Percentiles rank a stretch among this genome's conserved stretches.
Evolutionary conservation across 2,329 filamentous ascomycete species (phyloP).

Genomic region (Arthroderma sp.): DNA sequence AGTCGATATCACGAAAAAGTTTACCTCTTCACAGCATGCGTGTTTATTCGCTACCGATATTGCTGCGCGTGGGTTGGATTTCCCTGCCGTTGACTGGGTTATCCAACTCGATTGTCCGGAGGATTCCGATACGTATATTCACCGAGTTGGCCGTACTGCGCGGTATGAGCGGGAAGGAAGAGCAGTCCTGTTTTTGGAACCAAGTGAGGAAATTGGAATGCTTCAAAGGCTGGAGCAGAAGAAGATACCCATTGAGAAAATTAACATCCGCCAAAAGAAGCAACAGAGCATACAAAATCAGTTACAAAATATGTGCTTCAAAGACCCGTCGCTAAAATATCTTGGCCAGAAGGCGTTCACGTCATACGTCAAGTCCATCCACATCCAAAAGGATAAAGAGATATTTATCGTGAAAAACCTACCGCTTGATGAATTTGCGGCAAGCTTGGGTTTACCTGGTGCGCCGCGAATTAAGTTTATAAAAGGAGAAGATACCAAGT

Average conservation of each 20-base stretch:
- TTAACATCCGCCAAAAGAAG: constrained; percentile 80
- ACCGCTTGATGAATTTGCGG: constrained; percentile 72
- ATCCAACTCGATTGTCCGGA: constrained; percentile 97
- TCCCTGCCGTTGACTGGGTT: constrained; percentile 94
- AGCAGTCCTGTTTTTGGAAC: constrained; percentile 82
- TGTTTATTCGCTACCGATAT: constrained; percentile 95
- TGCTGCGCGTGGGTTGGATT: constrained; percentile 84
- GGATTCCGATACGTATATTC: constrained; percentile 94
- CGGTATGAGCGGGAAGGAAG: constrained; percentile 77
- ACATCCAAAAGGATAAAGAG: constrained; percentile 82
- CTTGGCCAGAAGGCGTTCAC: constrained; percentile 92
- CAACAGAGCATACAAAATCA: constrained; percentile 74
- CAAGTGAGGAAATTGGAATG: constrained; percentile 89
- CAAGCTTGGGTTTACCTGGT: constrained; percentile 76
- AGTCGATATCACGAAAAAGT: constrained; percentile 74
- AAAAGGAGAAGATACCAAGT: constrained; percentile 78
- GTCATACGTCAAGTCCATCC: constrained; percentile 72
- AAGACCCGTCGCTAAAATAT: constrained; percentile 87
- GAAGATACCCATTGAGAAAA: constrained; percentile 75
- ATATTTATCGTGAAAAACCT: constrained; percentile 75
- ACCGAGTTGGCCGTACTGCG: constrained; percentile 88
- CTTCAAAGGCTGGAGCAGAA: constrained; percentile 70
- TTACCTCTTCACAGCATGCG: constrained; percentile 64
- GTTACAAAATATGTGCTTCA: constrained; percentile 89
- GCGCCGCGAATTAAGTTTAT: constrained; percentile 87